A percentile compares a stretch with the other conserved stretches of the same genome.
Conservation (phyloP, 345 rosid genomes). For the Arabis alpina region DNA sequence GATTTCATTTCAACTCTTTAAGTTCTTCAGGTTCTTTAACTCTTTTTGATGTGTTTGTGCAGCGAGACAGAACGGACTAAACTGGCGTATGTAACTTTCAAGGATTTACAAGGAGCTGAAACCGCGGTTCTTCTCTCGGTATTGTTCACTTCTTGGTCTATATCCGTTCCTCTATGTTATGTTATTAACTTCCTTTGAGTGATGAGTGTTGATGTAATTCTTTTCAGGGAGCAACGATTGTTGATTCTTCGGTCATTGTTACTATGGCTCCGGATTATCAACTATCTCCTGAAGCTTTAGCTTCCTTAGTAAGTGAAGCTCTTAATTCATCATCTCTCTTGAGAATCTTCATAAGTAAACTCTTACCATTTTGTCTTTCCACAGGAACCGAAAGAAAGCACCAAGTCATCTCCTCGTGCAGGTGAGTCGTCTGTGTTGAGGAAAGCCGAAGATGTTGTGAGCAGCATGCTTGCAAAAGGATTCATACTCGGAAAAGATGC, state of each 20-base stretch:
- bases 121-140: slow-evolving; percentile 95
- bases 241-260: slow-evolving; percentile 74
- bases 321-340: slow-evolving; percentile 14
- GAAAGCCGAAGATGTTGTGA: slow-evolving; percentile 92
- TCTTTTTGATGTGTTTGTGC: slow-evolving; percentile 37
- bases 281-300: slow-evolving; percentile 77
- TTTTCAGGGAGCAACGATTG: slow-evolving; percentile 87
- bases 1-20: not conserved
- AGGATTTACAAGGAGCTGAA: slow-evolving; percentile 85
- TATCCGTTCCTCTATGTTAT: not conserved
- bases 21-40: slow-evolving; percentile 19
- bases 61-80: slow-evolving; percentile 72
- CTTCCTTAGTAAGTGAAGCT: slow-evolving; percentile 54
- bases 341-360: not conserved
- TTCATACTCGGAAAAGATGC: slow-evolving; percentile 89
- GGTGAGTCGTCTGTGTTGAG: slow-evolving; percentile 70
- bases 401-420: slow-evolving; percentile 52
- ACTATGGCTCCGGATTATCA: slow-evolving; percentile 72
- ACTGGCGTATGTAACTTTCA: slow-evolving; percentile 81
- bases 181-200: not conserved
- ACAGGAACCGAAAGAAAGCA: slow-evolving; percentile 53
- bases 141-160: slow-evolving; percentile 24
- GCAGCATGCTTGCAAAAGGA: slow-evolving; percentile 93
- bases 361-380: slow-evolving; percentile 25
- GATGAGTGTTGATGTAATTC: not conserved